A percentile compares a stretch with the other conserved stretches of the same genome.
Conservation (phyloP, 2,329 filamentous ascomycete genomes). For the Thielaviopsis populi region DNA sequence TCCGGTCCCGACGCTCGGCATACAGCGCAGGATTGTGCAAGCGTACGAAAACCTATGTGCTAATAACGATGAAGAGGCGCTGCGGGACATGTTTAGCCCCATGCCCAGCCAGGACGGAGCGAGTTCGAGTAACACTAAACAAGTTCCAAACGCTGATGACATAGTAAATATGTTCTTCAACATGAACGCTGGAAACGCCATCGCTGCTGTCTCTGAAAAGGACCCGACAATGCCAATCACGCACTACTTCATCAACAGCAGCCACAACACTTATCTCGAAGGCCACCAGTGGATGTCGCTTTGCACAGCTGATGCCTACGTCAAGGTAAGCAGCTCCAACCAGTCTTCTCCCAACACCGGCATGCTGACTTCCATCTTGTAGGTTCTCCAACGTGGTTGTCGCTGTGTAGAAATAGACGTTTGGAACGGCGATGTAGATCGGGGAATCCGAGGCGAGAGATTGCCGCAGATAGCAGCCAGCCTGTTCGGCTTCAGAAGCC, state of each 20-base stretch:
- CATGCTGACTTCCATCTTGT: background rate
- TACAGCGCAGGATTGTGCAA: constrained; percentile 11
- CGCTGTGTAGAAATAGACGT: constrained; percentile 92
- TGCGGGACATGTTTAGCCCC: constrained; percentile 2
- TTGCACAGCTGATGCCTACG: constrained; percentile 65
- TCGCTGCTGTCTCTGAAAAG: constrained; percentile 29
- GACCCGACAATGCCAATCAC: constrained; percentile 57
- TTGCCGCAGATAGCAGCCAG: constrained; percentile 32
- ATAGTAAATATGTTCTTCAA: constrained; percentile 11
- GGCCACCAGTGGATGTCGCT: constrained; percentile 73
- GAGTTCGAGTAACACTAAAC: background rate
- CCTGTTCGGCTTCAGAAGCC: constrained; percentile 25
- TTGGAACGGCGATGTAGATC: constrained; percentile 56
- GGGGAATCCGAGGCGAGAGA: constrained; percentile 33
- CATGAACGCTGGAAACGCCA: constrained; percentile 24
- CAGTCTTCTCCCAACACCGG: background rate
- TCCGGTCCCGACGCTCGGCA: constrained; percentile 7
- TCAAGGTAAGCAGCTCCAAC: constrained; percentile 38
- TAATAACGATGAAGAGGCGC: background rate
- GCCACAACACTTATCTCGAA: constrained; percentile 84
- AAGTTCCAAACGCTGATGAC: background rate
- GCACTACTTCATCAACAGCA: constrained; percentile 89
- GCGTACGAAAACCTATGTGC: constrained; percentile 4
- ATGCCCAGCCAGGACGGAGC: background rate
- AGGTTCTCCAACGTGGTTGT: constrained; percentile 63